These are phyloP conservation scores for Talaromyces sp. DNA, from an alignment of 2,329 filamentous ascomycete species.

Conservation along the genomic window DNA sequence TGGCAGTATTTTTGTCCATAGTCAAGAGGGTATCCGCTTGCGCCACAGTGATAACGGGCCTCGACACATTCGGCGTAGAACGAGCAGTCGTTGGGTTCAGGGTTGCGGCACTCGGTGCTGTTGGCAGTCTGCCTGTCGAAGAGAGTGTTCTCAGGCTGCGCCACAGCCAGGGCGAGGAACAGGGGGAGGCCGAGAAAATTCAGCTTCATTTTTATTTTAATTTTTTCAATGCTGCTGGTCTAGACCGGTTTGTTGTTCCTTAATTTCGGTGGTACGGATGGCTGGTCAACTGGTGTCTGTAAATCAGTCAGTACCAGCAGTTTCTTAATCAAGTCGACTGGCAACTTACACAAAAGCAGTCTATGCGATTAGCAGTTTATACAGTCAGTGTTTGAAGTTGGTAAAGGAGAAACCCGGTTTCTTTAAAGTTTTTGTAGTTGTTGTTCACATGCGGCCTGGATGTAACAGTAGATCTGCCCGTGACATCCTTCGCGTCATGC, in stretches of 20 bases:
- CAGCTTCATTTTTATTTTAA: neutral
- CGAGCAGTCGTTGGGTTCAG: slow-evolving; percentile 19
- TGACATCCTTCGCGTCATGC: neutral
- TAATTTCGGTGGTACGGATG: too few species aligned
- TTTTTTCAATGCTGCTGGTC: neutral
- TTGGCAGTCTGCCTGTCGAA: neutral
- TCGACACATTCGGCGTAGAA: slow-evolving; percentile 23
- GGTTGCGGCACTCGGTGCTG: slow-evolving; percentile 14
- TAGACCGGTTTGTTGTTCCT: too few species aligned
- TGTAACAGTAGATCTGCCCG: neutral
- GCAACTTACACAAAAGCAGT: too few species aligned
- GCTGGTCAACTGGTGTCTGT: too few species aligned
- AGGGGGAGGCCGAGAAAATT: neutral
- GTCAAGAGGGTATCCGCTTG: slow-evolving; percentile 26
- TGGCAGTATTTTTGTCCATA: slow-evolving; percentile 24
- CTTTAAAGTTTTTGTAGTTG: neutral
- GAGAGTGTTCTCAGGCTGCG: neutral
- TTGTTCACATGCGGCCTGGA: neutral
- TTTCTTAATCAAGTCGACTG: too few species aligned
- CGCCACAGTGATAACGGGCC: slow-evolving; percentile 17
- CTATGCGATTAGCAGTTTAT: too few species aligned
- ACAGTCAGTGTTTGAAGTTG: neutral
- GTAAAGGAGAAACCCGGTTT: neutral
- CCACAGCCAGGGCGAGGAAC: neutral
- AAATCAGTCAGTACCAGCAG: too few species aligned